These are phyloP conservation scores for Hericium rajendrae DNA, from an alignment of 768 basidiomycete species.

Conservation along the genomic window DNA sequence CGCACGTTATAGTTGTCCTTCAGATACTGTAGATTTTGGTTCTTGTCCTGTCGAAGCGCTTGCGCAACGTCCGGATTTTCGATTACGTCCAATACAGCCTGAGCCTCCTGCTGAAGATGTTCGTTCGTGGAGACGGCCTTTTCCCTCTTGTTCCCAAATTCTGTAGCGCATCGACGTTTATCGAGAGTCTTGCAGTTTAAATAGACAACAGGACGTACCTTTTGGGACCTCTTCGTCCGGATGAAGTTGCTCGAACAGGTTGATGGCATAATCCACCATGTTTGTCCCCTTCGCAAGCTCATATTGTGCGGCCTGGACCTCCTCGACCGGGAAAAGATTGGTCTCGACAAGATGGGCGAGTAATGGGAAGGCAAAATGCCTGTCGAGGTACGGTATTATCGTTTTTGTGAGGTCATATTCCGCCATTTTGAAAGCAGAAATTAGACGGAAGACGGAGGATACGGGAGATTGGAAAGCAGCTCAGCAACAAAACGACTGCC, in stretches of 20 bases:
- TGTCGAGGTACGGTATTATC: constrained; percentile 86
- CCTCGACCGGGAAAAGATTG: constrained; percentile 64
- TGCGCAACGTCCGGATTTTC: constrained; percentile 95
- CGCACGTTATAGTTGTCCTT: constrained; percentile 86
- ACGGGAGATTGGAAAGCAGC: background rate
- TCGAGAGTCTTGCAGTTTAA: background rate
- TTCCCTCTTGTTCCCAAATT: constrained; percentile 76
- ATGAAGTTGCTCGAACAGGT: constrained; percentile 69
- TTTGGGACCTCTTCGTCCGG: constrained; percentile 59
- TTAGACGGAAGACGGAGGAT: background rate
- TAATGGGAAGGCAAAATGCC: constrained; percentile 89
- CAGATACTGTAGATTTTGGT: constrained; percentile 89
- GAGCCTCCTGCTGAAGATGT: constrained; percentile 79
- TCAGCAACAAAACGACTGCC: no score
- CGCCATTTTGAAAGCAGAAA: constrained; percentile 46
- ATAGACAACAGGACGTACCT: constrained; percentile 34
- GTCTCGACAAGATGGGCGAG: constrained; percentile 79
- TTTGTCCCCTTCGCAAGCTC: constrained; percentile 96
- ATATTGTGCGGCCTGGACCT: constrained; percentile 89
- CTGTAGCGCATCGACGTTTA: constrained; percentile 28
- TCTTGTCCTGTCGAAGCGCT: constrained; percentile 90
- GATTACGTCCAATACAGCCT: constrained; percentile 90
- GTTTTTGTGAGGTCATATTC: constrained; percentile 88
- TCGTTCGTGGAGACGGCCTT: constrained; percentile 79
- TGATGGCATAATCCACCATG: constrained; percentile 91